phyloP scores from a whole-genome alignment of 805 yeast species.

The Candida ovalis region DNA sequence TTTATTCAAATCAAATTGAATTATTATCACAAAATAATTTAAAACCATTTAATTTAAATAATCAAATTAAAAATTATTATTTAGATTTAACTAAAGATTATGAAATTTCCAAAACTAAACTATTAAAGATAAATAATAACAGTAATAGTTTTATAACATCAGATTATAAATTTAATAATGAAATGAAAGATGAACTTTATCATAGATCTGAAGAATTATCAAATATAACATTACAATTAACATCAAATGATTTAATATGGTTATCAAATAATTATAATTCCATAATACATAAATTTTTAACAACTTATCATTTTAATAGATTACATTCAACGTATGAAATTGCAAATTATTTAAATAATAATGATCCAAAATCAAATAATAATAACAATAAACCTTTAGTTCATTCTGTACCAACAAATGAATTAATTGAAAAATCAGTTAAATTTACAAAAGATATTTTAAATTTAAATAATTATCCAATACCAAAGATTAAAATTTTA shows the following conservation, averaged over 20 bases:
- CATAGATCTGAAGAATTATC: conserved; percentile 17
- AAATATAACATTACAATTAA: conserved; percentile 11
- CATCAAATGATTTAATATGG: conserved; percentile 15
- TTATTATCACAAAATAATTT: conserved; percentile 1
- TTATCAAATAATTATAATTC: conserved; percentile 18
- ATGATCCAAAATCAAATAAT: too few species aligned
- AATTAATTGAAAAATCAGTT: conserved; percentile 16
- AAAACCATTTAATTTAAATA: conserved; percentile 6
- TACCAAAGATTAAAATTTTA: conserved; percentile 20
- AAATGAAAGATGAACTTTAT: conserved; percentile 17
- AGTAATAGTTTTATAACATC: too few species aligned
- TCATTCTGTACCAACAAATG: conserved; percentile 8
- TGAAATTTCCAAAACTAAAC: conserved; percentile 2
- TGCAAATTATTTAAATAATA: conserved; percentile 20
- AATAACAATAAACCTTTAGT: conserved; percentile 11
- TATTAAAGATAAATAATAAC: too few species aligned
- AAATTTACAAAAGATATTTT: conserved; percentile 22
- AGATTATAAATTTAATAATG: conserved; percentile 11
- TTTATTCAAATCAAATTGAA: conserved; percentile 6
- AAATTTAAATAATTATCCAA: conserved; percentile 28
- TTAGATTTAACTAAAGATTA: conserved; percentile 11
- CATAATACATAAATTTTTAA: conserved; percentile 21
- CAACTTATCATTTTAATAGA: conserved; percentile 22
- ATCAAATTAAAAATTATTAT: conserved; percentile 10
- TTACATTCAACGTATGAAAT: conserved; percentile 24